Evolutionary conservation across 768 basidiomycete genomes (phyloP), one percentile per base, ranked within the genome.

Genomic region (Boletus reticuloceps): DNA sequence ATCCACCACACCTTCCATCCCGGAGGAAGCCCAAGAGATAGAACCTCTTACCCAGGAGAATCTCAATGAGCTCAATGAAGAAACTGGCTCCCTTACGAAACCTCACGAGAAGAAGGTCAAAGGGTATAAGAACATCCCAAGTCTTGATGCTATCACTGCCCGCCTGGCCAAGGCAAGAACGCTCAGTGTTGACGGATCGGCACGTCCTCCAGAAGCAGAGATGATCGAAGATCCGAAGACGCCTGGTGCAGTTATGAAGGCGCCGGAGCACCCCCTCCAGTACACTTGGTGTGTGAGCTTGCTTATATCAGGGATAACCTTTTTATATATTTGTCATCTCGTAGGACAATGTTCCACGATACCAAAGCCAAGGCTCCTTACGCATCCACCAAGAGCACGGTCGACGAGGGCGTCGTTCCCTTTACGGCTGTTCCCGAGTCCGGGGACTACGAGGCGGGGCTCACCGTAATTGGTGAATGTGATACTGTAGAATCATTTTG

Each of bases 291-390:
- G 40, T 45, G 68, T 68, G 58, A 38, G 17, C 40, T 53, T 53
- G 20, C 41, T 51, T 20, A 17, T n/a, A 45, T 58, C 34, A 45
- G 46, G 42, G 31, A 19, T 29, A 16, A 22, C 31, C 13, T n/a
- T 42, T 46, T n/a, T 32, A 52, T n/a, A 58, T 49, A 27, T 36
- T 45, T 20, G 17, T 10, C 5, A 12, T n/a, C 39, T 48, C 25
- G 39, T 16, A 94, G 92, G 94, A 94, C 91, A 13, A 79, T 96
- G 58, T 97, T 84, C 71, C 91, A 93, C 71, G 94, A 97, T 67
- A 82, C 86, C 22, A 96, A 95, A 76, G 67, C 84, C 56, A 88
- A 88, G 70, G 77, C 74, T 52, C 82, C 88, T 36, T 53, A 50
- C 27, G 61, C 25, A 7, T 6, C 64, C 4, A 3, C 7, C 31